Conservation (phyloP, 345 rosid genomes). For the Rubroshorea leprosula region DNA sequence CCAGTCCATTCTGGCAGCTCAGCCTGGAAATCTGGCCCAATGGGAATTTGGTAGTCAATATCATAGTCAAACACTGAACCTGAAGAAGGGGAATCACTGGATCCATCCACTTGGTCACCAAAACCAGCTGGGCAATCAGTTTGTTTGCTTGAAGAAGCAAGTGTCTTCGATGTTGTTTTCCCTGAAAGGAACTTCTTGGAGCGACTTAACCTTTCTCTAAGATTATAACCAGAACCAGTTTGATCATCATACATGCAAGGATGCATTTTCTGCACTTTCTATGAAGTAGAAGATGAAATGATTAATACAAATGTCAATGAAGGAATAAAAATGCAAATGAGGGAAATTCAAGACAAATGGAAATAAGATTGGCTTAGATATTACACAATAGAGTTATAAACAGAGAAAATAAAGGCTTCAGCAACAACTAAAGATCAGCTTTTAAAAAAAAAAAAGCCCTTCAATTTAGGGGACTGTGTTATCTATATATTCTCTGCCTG, state of each 20-base stretch:
- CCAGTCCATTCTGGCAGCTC: constrained; percentile 66
- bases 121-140: constrained; percentile 13
- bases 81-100: constrained; percentile 22
- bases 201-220: constrained; percentile 55
- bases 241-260: constrained; percentile 70
- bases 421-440: no score
- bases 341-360: background rate
- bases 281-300: constrained; percentile 16
- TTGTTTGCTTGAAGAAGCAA: constrained; percentile 23
- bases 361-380: background rate
- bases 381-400: no score
- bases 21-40: constrained; percentile 70
- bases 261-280: constrained; percentile 74
- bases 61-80: constrained; percentile 22
- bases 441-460: no score
- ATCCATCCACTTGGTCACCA: constrained; percentile 3
- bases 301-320: constrained; percentile 3
- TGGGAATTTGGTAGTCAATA: constrained; percentile 29
- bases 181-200: constrained; percentile 18
- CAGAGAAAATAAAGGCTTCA: no score
- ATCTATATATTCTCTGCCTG: no score
- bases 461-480: no score
- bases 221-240: constrained; percentile 53
- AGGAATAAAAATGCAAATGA: background rate
- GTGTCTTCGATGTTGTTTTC: constrained; percentile 20